Conservation (phyloP, 495 filamentous ascomycete genomes). For the Hypoxylon fragiforme region DNA sequence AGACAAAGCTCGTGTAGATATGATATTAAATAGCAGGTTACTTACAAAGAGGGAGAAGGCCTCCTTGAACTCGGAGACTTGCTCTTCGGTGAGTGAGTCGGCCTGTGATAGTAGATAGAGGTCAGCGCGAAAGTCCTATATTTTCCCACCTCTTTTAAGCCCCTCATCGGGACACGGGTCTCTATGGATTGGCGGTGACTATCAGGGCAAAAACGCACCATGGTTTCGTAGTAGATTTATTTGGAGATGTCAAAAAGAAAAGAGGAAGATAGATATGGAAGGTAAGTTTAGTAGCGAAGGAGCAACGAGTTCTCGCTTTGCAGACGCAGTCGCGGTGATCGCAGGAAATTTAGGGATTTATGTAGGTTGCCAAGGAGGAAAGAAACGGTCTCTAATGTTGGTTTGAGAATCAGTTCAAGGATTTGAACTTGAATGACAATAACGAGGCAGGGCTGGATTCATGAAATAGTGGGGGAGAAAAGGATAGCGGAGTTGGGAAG, state of each 20-base stretch:
- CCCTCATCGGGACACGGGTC: constrained; percentile 33
- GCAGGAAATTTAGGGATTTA: constrained; percentile 10
- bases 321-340: constrained; percentile 6
- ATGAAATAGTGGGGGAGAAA: constrained; percentile 31
- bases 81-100: constrained; percentile 95
- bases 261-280: not conserved
- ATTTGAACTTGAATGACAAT: constrained; percentile 18
- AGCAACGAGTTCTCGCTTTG: constrained; percentile 26
- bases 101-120: constrained; percentile 56
- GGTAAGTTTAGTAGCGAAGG: constrained; percentile 13
- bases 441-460: constrained; percentile 34
- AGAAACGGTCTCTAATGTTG: constrained; percentile 13
- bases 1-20: not conserved
- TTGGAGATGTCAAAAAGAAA: constrained; percentile 1
- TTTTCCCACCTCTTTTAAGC: constrained; percentile 21
- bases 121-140: constrained; percentile 34
- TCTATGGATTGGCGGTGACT: constrained; percentile 27
- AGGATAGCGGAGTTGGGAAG: constrained; percentile 8
- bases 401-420: constrained; percentile 23
- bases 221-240: constrained; percentile 21
- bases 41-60: constrained; percentile 99
- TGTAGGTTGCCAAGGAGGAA: constrained; percentile 25
- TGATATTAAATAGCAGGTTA: constrained; percentile 32
- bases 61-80: constrained; percentile 99
- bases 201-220: constrained; percentile 21